Percentiles rank a stretch among this genome's conserved stretches.
Evolutionary conservation across 1,284 basidiomycete species (phyloP).

Genomic region (Boletus smithii): DNA sequence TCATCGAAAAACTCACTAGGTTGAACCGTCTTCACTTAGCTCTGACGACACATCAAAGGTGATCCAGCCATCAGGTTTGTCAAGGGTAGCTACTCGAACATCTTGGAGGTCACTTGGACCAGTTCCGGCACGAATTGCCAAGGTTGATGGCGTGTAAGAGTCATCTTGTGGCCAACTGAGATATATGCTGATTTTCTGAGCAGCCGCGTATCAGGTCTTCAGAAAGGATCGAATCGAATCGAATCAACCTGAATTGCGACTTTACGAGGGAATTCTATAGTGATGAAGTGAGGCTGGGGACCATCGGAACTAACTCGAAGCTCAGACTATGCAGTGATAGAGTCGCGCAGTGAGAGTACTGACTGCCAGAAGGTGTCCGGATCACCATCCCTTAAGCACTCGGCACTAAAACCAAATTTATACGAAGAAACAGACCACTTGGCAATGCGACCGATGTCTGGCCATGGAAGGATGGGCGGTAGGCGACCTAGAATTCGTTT

Average conservation of each 20-base stretch:
- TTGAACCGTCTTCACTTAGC: constrained; percentile 71
- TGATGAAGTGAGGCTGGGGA: constrained; percentile 94
- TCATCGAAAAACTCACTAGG: constrained; percentile 44
- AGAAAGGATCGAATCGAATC: not conserved
- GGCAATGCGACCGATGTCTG: constrained; percentile 80
- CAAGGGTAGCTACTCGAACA: constrained; percentile 78
- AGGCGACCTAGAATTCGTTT: constrained; percentile 31
- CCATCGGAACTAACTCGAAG: constrained; percentile 79
- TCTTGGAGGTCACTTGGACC: constrained; percentile 91
- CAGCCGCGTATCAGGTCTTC: not conserved
- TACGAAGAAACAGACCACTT: constrained; percentile 97
- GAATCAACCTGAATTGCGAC: constrained; percentile 77
- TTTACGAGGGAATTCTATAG: constrained; percentile 88
- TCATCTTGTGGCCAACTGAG: constrained; percentile 89
- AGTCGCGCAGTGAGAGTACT: constrained; percentile 34
- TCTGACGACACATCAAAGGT: constrained; percentile 85
- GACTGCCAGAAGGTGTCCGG: constrained; percentile 98
- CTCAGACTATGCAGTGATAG: not conserved
- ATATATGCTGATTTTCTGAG: constrained; percentile 86
- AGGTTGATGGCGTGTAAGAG: constrained; percentile 92
- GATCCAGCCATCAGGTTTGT: constrained; percentile 94
- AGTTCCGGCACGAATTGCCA: constrained; percentile 90
- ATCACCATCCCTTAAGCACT: constrained; percentile 86
- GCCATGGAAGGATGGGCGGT: constrained; percentile 59
- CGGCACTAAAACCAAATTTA: constrained; percentile 95